A percentile compares a stretch with the other conserved stretches of the same genome.
Conservation (phyloP, 2,329 filamentous ascomycete genomes). For the Scedosporium apiospermum region DNA sequence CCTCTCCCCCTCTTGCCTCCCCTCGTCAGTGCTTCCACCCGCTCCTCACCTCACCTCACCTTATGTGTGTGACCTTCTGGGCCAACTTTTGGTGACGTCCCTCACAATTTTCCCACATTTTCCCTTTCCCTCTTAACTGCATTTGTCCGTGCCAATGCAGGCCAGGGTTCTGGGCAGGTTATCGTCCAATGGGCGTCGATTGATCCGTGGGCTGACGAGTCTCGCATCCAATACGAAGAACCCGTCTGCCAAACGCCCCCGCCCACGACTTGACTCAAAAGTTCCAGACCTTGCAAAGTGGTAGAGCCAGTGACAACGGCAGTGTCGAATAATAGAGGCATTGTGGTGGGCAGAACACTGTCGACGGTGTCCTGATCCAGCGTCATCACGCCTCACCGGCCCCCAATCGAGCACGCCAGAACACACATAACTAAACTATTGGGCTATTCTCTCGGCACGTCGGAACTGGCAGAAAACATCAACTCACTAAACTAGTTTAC, state of each 20-base stretch:
- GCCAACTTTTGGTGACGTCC: background rate
- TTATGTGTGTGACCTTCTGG: background rate
- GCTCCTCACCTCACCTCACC: background rate
- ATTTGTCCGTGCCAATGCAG: constrained; percentile 1
- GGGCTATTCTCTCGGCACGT: too few species aligned
- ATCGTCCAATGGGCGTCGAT: background rate
- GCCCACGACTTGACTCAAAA: background rate
- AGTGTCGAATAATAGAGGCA: background rate
- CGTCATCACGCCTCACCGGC: too few species aligned
- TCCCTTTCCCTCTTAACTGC: background rate
- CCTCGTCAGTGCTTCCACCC: background rate
- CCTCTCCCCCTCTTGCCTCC: background rate
- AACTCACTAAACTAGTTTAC: too few species aligned
- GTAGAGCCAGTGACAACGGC: background rate
- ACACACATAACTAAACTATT: too few species aligned
- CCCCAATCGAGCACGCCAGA: too few species aligned
- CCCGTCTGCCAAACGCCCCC: background rate
- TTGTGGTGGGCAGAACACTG: too few species aligned
- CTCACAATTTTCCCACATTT: background rate
- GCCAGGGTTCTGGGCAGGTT: background rate
- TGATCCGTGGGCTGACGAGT: background rate
- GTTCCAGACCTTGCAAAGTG: background rate
- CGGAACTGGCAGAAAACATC: too few species aligned
- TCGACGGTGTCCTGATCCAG: too few species aligned
- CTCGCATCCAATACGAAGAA: background rate